Percentiles rank a stretch among this genome's conserved stretches.
phyloP scores from a whole-genome alignment of 148 eudicot species.

The Selenicereus undatus region DNA sequence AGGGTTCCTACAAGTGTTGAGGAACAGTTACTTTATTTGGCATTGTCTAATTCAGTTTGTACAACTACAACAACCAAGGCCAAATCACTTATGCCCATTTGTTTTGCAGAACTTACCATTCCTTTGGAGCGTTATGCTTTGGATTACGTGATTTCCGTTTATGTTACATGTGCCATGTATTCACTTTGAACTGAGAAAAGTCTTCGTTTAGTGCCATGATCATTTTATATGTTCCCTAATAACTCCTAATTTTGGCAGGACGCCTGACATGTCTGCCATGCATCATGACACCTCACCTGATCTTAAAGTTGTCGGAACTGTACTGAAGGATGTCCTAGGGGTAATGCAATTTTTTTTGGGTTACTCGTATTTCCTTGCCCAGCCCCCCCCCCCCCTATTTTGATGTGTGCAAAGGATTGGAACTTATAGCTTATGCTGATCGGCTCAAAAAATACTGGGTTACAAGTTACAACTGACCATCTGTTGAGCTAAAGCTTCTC shows the following conservation, averaged over 20 bases:
- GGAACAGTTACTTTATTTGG: background rate
- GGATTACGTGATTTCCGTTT: too few species aligned
- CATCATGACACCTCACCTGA: slow-evolving; percentile 83
- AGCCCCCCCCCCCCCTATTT: background rate
- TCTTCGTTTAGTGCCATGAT: background rate
- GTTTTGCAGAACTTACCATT: too few species aligned
- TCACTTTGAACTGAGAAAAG: background rate
- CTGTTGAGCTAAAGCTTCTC: too few species aligned
- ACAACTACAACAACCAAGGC: background rate
- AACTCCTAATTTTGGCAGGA: slow-evolving; percentile 45
- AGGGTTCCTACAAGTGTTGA: background rate
- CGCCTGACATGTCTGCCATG: slow-evolving; percentile 86
- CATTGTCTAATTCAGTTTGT: background rate
- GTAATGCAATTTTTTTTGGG: slow-evolving; percentile 30
- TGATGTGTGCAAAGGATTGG: background rate
- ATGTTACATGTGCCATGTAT: background rate
- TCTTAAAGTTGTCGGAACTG: slow-evolving; percentile 71
- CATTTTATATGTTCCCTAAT: background rate
- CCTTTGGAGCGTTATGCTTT: too few species aligned
- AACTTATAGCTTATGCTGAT: background rate
- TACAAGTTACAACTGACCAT: background rate
- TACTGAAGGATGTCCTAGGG: slow-evolving; percentile 75
- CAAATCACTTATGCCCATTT: background rate
- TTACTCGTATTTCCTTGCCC: background rate
- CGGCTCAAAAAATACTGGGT: background rate